Percentiles rank a stretch among this genome's conserved stretches.
Conservation (phyloP, 306 rosid species). For the Luffa acutangula region DNA sequence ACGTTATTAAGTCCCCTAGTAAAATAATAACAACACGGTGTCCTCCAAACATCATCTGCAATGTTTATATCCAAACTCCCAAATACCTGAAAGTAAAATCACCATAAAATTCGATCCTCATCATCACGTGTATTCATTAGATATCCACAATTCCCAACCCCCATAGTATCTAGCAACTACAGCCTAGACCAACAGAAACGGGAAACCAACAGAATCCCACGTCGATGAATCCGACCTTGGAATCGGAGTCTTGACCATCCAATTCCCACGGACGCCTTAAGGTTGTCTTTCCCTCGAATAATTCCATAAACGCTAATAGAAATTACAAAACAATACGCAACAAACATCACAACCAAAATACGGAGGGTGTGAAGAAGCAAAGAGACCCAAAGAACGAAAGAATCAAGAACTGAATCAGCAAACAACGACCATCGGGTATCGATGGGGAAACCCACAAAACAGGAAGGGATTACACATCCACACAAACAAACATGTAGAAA, state of each 20-base stretch:
- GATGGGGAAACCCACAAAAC: not conserved
- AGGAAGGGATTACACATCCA: not conserved
- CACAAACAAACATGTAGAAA: not conserved
- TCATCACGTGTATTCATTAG: not conserved
- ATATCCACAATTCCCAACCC: not conserved
- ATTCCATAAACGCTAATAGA: not conserved
- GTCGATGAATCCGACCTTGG: not conserved
- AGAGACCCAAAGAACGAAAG: not conserved
- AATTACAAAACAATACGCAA: not conserved
- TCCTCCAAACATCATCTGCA: not conserved
- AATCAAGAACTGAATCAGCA: not conserved
- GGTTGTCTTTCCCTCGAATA: not conserved
- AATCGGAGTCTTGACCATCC: not conserved
- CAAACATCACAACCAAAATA: not conserved
- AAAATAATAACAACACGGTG: not conserved
- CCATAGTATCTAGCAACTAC: not conserved
- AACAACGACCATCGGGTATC: not conserved
- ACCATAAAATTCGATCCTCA: not conserved
- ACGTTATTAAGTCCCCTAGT: not conserved
- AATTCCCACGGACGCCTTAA: not conserved
- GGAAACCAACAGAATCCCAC: not conserved
- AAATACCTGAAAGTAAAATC: not conserved
- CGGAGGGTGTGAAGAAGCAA: not conserved
- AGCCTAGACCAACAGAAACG: not conserved
- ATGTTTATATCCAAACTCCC: not conserved